These are phyloP conservation scores for Angophora floribunda DNA, from an alignment of 345 rosid species.

Conservation along the genomic window DNA sequence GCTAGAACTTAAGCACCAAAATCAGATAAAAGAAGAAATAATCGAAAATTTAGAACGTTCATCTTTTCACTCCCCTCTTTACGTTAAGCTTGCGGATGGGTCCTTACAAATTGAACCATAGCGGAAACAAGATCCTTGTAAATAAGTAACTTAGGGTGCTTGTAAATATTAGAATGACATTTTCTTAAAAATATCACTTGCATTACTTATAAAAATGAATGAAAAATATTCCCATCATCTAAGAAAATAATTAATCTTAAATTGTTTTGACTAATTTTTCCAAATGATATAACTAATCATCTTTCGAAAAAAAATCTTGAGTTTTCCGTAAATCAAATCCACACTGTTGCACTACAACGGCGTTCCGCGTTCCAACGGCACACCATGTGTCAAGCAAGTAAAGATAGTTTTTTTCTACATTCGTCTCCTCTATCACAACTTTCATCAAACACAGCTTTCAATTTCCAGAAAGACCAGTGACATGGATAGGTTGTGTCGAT, in stretches of 20 bases:
- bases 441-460: too few relatives aligned
- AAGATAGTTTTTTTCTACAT: too few relatives aligned
- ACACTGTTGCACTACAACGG: neutral
- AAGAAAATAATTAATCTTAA: neutral
- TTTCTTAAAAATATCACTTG: too few relatives aligned
- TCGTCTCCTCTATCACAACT: too few relatives aligned
- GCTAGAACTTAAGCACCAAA: neutral
- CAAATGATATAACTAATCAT: neutral
- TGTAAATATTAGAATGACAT: too few relatives aligned
- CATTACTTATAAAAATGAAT: neutral
- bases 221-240: neutral
- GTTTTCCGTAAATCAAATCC: accelerated
- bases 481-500: neutral
- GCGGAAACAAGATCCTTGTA: neutral
- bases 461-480: too few relatives aligned
- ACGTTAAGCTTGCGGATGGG: too few relatives aligned
- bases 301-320: neutral
- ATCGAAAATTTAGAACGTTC: neutral
- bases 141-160: neutral
- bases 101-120: neutral
- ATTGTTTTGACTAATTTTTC: neutral
- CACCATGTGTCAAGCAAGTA: too few relatives aligned
- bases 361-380: neutral
- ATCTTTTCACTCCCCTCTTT: neutral
- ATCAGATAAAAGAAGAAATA: neutral